Base-by-base conservation (phyloP, 345 rosid species). In the Lumnitzera littorea region DNA sequence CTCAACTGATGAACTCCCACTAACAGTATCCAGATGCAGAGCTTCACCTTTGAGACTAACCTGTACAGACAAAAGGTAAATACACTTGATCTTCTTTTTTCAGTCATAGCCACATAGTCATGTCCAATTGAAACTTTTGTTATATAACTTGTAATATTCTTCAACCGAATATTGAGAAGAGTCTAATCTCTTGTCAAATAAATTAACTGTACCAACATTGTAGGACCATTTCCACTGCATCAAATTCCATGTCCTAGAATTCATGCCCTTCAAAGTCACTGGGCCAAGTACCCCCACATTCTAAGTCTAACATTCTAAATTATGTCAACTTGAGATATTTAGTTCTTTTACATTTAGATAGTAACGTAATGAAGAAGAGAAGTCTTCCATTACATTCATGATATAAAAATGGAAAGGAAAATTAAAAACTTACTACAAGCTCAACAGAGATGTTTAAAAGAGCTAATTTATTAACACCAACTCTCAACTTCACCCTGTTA, bases 161-260 rank as follows among this genome's bases (percentile, higher is more conserved):
- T 36, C 11, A 9, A 4, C 2, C 7, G 43, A 36, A 36, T 36
- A 4, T 36, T 36, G 43, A 36, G 43, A 9, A 36, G 43, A 36
- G 20, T 20, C 20, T 20, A 20, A 20, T 20, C 20, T 20, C 20
- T 20, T 1, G 0, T 20, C 11, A 3, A 12, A 14, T 4, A 50
- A 50, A 4, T 20, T 20, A 20, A 20, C 46, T 70, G 65, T 69
- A 67, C 80, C 65, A 47, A 92, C 99, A 97, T 90, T 88, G 74
- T 94, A 86, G 41, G 95, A 74, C 99, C 99, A 94, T 64, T 86
- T 86, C 85, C 84, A 84, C 81, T 79, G 72, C 12, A 96, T 77
- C 79, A 94, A 67, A 69, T 94, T 87, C 80, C 84, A 74, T 60
- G 82, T 70, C 66, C 99, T 97, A 1, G 82, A 84, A 56, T 84